Conservation (phyloP, 2,329 filamentous ascomycete species). For the Scopulariopsis brevicaulis region DNA sequence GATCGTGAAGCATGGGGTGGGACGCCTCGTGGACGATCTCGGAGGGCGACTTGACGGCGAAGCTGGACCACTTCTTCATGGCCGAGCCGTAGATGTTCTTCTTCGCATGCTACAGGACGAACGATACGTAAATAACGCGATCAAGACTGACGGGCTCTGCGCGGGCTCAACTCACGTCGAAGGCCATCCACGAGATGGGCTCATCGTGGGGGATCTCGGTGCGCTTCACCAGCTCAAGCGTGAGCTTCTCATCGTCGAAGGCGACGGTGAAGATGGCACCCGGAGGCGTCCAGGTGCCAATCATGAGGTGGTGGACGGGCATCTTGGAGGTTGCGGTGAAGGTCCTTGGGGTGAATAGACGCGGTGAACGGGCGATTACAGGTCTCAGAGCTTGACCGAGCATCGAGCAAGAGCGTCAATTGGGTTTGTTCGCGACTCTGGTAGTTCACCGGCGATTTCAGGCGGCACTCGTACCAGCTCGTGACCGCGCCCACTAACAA, state of each 20-base stretch:
- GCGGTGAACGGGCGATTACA: background rate
- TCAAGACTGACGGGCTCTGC: background rate
- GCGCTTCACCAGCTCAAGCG: constrained; percentile 64
- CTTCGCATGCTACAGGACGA: constrained; percentile 50
- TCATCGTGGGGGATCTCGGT: constrained; percentile 74
- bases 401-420: background rate
- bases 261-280: constrained; percentile 83
- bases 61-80: constrained; percentile 90
- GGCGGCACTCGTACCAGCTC: background rate
- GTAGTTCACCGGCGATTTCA: too few relatives aligned
- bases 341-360: background rate
- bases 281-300: constrained; percentile 83
- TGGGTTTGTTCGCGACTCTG: background rate
- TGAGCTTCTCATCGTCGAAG: constrained; percentile 73
- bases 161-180: constrained; percentile 49
- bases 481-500: background rate
- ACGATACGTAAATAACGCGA: background rate
- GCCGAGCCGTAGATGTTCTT: constrained; percentile 82
- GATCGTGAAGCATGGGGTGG: constrained; percentile 64
- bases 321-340: constrained; percentile 28
- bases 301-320: constrained; percentile 78
- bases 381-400: background rate
- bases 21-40: constrained; percentile 67
- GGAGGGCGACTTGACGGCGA: constrained; percentile 61
- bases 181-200: constrained; percentile 90